These are phyloP conservation scores for Graphiopsis chlorocephala DNA, from an alignment of 2,329 filamentous ascomycete species.

Conservation along the genomic window DNA sequence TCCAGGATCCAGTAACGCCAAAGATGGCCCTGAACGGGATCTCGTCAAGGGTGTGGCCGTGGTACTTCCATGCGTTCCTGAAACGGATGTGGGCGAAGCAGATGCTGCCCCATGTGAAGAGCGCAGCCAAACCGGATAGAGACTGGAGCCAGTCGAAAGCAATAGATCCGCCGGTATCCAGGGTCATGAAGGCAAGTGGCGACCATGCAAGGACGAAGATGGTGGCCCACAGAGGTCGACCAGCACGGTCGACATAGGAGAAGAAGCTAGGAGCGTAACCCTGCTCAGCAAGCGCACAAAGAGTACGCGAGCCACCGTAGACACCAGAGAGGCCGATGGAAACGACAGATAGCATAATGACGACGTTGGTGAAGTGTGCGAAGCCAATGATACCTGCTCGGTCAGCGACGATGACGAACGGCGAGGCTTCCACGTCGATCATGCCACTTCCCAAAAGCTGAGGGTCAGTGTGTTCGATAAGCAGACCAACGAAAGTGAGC, in stretches of 20 bases:
- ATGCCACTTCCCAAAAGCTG: conserved; percentile 22
- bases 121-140: conserved; percentile 66
- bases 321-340: conserved; percentile 55
- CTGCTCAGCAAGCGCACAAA: conserved; percentile 78
- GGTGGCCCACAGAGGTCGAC: conserved; percentile 73
- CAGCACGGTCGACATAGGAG: conserved; percentile 65
- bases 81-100: conserved; percentile 87
- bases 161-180: conserved; percentile 62
- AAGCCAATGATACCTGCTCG: conserved; percentile 58
- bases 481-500: conserved; percentile 30
- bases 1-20: conserved; percentile 41
- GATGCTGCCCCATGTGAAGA: conserved; percentile 74
- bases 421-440: conserved; percentile 43
- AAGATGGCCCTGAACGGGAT: conserved; percentile 43
- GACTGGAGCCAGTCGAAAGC: conserved; percentile 68
- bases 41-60: conserved; percentile 45
- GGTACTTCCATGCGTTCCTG: conserved; percentile 66
- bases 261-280: conserved; percentile 53
- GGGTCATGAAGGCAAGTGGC: conserved; percentile 70
- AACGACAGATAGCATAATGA: conserved; percentile 59
- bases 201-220: conserved; percentile 45
- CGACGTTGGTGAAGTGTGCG: conserved; percentile 62
- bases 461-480: conserved; percentile 31
- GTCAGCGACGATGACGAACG: conserved; percentile 64
- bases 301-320: conserved; percentile 69